These are phyloP conservation scores for Ceratocystis cubensis DNA, from an alignment of 2,329 filamentous ascomycete species.

Conservation along the genomic window DNA sequence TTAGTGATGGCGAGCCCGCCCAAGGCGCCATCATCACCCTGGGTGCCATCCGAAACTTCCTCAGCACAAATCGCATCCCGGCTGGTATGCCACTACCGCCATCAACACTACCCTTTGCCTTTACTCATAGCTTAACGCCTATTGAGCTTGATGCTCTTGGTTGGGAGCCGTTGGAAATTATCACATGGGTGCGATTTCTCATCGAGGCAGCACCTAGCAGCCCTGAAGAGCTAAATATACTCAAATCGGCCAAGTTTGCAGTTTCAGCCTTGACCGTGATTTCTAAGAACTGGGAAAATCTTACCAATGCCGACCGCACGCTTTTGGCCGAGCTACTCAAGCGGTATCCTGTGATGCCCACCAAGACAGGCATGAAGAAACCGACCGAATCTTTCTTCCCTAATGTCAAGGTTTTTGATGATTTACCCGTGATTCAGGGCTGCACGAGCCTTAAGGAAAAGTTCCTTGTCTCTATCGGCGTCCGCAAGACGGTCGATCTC, in stretches of 20 bases:
- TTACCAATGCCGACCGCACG: slow-evolving; percentile 16
- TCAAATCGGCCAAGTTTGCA: slow-evolving; percentile 59
- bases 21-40: slow-evolving; percentile 64
- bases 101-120: slow-evolving; percentile 71
- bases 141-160: slow-evolving; percentile 66
- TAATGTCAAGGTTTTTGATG: slow-evolving; percentile 88
- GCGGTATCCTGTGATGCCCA: slow-evolving; percentile 66
- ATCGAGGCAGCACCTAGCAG: slow-evolving; percentile 52
- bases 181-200: slow-evolving; percentile 75
- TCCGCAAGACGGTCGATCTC: slow-evolving; percentile 89
- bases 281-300: slow-evolving; percentile 73
- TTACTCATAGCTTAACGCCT: slow-evolving; percentile 56
- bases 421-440: slow-evolving; percentile 68
- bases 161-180: slow-evolving; percentile 73
- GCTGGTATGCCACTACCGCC: slow-evolving; percentile 68
- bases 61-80: slow-evolving; percentile 67
- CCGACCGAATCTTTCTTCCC: slow-evolving; percentile 83
- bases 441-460: slow-evolving; percentile 81
- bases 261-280: slow-evolving; percentile 63
- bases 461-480: slow-evolving; percentile 68
- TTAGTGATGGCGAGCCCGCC: slow-evolving; percentile 45
- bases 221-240: slow-evolving; percentile 54
- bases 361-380: slow-evolving; percentile 76
- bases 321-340: slow-evolving; percentile 40
- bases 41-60: slow-evolving; percentile 59